Evolutionary conservation across 1,284 basidiomycete species (phyloP).

Genomic region (Cutaneotrichosporon cavernicola): DNA sequence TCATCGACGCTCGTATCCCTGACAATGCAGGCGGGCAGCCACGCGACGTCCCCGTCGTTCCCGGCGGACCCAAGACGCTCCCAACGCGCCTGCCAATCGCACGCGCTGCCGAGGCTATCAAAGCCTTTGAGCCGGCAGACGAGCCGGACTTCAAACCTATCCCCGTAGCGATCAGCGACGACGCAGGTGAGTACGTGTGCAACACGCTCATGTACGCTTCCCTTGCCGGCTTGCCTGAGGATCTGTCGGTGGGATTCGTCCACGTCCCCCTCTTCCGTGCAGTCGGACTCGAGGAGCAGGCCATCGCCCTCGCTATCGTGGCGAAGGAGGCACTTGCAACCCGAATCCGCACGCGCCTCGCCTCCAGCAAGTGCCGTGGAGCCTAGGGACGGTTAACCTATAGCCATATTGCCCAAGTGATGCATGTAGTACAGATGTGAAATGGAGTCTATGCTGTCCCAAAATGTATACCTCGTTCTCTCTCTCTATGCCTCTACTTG

Average conservation of each 20-base stretch:
- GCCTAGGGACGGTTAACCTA: not conserved
- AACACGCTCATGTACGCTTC: conserved; percentile 23
- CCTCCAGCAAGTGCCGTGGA: not conserved
- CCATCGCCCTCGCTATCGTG: conserved; percentile 18
- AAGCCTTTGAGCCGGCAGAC: not conserved
- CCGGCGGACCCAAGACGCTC: conserved; percentile 5
- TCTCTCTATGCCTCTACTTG: conserved; percentile 13
- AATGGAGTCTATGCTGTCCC: not conserved
- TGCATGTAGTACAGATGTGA: conserved; percentile 13
- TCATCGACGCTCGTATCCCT: conserved; percentile 17
- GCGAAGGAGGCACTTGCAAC: conserved; percentile 11
- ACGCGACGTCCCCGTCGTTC: conserved; percentile 12
- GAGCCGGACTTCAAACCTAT: not conserved
- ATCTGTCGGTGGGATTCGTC: conserved; percentile 17
- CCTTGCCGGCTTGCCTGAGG: conserved; percentile 7
- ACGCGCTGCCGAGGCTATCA: conserved; percentile 7
- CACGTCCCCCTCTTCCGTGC: conserved; percentile 17
- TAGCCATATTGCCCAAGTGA: not conserved
- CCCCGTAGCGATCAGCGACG: conserved; percentile 13
- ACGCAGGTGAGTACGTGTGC: conserved; percentile 25
- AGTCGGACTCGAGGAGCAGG: conserved; percentile 17
- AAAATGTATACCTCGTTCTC: not conserved
- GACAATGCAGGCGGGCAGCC: conserved; percentile 24
- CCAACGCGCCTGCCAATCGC: conserved; percentile 16
- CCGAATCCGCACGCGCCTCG: not conserved